Conservation (phyloP, 116 monocot species). For the Dioscorea cayenensis region DNA sequence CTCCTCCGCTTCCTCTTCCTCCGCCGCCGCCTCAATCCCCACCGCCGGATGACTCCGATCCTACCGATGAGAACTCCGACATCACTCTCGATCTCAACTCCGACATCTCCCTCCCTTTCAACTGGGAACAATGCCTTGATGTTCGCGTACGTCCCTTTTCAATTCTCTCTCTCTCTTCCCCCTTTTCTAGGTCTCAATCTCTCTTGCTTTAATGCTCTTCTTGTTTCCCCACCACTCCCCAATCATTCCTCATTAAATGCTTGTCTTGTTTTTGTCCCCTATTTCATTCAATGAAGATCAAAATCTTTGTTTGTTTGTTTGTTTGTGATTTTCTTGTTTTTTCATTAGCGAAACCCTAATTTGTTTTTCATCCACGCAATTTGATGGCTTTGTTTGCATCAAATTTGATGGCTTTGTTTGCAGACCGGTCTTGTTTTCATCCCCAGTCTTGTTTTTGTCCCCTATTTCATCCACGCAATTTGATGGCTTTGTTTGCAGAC, state of each 20-base stretch:
- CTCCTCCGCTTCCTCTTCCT: neutral
- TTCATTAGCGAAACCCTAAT: neutral
- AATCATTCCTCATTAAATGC: constrained; percentile 9
- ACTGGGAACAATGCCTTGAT: constrained; percentile 76
- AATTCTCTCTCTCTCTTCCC: neutral
- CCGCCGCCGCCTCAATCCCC: neutral
- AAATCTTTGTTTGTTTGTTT: neutral
- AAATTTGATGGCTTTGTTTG: no score
- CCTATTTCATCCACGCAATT: no score
- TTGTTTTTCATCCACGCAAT: neutral
- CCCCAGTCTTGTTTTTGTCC: no score
- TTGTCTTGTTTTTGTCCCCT: neutral
- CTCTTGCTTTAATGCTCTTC: neutral
- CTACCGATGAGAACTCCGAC: neutral
- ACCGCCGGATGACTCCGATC: neutral
- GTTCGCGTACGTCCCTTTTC: constrained; percentile 22
- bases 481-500: constrained; percentile 40
- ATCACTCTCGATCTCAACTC: constrained; percentile 67
- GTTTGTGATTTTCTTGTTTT: neutral
- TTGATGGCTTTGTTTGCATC: no score
- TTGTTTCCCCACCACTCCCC: neutral
- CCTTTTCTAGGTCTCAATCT: constrained; percentile 2
- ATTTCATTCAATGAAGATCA: neutral
- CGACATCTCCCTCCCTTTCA: constrained; percentile 43
- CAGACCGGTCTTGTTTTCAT: no score